Base-by-base conservation (phyloP, 192 early-diverging fungal species). In the Glomus cerebriforme region DNA sequence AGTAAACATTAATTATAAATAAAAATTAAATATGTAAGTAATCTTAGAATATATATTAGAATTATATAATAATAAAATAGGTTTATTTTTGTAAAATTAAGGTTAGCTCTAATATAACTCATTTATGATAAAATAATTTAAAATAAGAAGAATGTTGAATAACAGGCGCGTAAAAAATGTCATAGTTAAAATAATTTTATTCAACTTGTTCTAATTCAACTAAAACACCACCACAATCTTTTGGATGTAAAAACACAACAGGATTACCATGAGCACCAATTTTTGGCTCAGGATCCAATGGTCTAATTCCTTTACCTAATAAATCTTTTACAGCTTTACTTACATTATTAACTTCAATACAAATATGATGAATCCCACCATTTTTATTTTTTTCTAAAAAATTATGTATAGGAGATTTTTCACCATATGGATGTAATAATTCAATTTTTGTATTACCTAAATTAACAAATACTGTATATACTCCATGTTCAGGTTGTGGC, bases 391-490 rank as follows among this genome's bases (percentile, higher is more conserved):
- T 94, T 45, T 89, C 90, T 31, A 96, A 81, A 80, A 94, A 95
- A 34, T 90, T 90, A 31, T 88, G 84, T 73, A 95, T 95, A 34
- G 94, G 94, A 49, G 90, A 91, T 75, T 89, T 91, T 10, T 91
- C 92, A 59, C 92, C 93, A 31, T 88, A 86, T 2, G 92, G 92
- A 73, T 92, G 90, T 31, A 95, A 81, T 26, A 95, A 84, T 83
- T 95, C 94, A 58, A 94, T 92, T 85, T 95, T 95, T 59, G 94
- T 95, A 84, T 95, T 94, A 8, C 92, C 94, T 63, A 95, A 85
- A 77, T 93, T 88, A 3, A 95, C 91, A 87, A 95, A 95, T 2
- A 95, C 92, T 2, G 94, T 95, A 82, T 91, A 93, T 13, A 95
- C 94, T 26, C 94, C 94, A 80, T 95, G 94, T 70, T 95, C 92